phyloP scores from a whole-genome alignment of 2,329 filamentous ascomycete species.

The Fusarium oxysporum region DNA sequence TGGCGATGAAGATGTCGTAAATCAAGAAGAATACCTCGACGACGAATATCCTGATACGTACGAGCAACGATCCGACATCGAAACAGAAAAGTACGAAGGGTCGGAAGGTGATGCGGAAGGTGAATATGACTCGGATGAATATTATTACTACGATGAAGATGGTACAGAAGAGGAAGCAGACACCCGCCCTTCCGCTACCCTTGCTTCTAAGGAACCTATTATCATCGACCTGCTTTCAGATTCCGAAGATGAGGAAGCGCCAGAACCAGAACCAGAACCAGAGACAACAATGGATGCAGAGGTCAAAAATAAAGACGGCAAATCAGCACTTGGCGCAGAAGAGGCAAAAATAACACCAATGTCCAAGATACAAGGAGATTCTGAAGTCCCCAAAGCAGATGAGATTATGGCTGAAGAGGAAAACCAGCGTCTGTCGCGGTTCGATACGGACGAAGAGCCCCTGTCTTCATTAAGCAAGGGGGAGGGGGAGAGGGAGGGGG shows the following conservation, averaged over 20 bases:
- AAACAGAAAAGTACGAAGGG: conserved; percentile 37
- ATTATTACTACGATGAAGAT: conserved; percentile 43
- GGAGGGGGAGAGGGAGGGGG: background rate
- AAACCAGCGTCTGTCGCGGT: background rate
- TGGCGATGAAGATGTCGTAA: conserved; percentile 46
- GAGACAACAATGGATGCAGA: background rate
- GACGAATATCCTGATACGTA: conserved; percentile 25
- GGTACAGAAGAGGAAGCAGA: conserved; percentile 37
- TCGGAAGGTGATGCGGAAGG: conserved; percentile 48
- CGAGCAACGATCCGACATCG: conserved; percentile 32
- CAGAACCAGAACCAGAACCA: conserved; percentile 7
- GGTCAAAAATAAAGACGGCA: background rate
- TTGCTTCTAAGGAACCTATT: conserved; percentile 51
- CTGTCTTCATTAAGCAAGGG: background rate
- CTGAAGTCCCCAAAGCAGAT: background rate
- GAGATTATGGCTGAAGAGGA: conserved; percentile 4
- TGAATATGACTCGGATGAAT: conserved; percentile 46
- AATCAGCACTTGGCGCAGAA: background rate
- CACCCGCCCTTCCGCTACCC: conserved; percentile 14
- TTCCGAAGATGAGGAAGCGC: conserved; percentile 57
- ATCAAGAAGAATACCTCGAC: conserved; percentile 36
- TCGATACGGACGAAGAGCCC: background rate
- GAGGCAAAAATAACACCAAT: background rate
- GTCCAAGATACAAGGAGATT: background rate
- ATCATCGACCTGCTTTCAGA: conserved; percentile 62